phyloP scores from a whole-genome alignment of 2,329 filamentous ascomycete genomes.

The Penicillium sumatraense region DNA sequence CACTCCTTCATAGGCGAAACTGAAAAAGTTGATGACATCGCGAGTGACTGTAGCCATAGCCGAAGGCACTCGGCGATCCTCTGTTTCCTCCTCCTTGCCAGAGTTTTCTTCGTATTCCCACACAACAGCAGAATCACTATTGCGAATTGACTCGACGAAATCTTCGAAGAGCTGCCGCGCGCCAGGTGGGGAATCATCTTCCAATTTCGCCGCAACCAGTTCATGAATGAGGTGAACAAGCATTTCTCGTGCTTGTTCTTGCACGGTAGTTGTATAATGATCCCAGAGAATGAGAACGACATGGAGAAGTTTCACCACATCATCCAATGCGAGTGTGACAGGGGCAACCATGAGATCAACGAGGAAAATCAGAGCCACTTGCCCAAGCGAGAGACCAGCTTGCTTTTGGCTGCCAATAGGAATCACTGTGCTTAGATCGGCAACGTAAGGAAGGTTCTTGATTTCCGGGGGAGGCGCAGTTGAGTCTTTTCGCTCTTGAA shows the following conservation, averaged over 20 bases:
- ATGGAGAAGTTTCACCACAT: conserved; percentile 84
- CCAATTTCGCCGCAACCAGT: conserved; percentile 77
- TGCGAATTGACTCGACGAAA: conserved; percentile 83
- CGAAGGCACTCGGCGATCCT: conserved; percentile 78
- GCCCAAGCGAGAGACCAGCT: conserved; percentile 86
- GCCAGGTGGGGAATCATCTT: conserved; percentile 70
- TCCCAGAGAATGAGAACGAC: conserved; percentile 96
- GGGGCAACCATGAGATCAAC: conserved; percentile 97
- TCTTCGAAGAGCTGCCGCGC: conserved; percentile 80
- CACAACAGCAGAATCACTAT: conserved; percentile 80
- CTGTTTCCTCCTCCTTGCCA: conserved; percentile 71
- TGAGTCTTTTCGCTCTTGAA: conserved; percentile 79
- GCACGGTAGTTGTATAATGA: conserved; percentile 91
- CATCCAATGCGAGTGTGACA: conserved; percentile 76
- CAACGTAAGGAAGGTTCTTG: conserved; percentile 80
- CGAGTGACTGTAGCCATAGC: conserved; percentile 85
- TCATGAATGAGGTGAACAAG: conserved; percentile 97
- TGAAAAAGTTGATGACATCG: conserved; percentile 83
- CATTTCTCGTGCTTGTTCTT: conserved; percentile 97
- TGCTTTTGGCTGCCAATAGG: conserved; percentile 84
- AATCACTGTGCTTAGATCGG: conserved; percentile 77
- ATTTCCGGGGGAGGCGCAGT: conserved; percentile 70
- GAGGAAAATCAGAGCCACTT: conserved; percentile 88
- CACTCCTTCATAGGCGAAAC: conserved; percentile 80
- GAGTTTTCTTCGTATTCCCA: conserved; percentile 96